Base-by-base conservation (phyloP, 148 eudicot species). In the Beta vulgaris region DNA sequence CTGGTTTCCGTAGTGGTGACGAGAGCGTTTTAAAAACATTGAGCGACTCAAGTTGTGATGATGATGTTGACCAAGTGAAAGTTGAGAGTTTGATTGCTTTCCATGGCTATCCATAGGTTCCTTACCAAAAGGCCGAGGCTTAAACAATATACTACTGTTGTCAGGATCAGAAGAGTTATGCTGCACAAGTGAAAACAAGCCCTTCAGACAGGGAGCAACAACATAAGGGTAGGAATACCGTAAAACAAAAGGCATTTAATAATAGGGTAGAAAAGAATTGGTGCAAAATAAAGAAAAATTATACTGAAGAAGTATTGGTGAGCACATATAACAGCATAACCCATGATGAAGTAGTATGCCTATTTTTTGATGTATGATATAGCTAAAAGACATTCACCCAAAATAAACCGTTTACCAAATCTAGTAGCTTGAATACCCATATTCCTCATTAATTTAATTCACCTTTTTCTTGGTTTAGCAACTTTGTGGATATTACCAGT, bases 1-100 rank as follows among this genome's bases (percentile, higher is more conserved):
- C 25, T 88, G 89, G 48, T 82, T 87, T 28, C 84, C 82, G 65
- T 78, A 85, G 60, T 80, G 81, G 78, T 88, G 87, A 60, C 87
- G 91, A 11, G 91, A 84, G 70, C 85, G 87, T 55, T 80, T 82
- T 46, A 75, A 36, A n/a, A 83, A 80, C 78, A 86, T 66, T 66
- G 86, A 42, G 63, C 82, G 90, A 43, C 72, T 79, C 62, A 78
- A 64, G 78, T 83, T 84, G 71, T 78, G 84, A 46, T 82, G 86
- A 72, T 82, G 86, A 72, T 84, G 88, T 71, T 84, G 77, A 74
- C 66, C 73, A 63, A 81, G 72, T 37, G 85, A 69, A 40, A 77
- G 78, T 76, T 82, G 84, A 40, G 78, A 36, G 61, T 75, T 79
- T 44, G 84, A 65, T 61, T 76, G 76, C 79, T 78, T 85, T 39